phyloP scores from a whole-genome alignment of 352 stramenopile species.

The Phytophthora vignae region DNA sequence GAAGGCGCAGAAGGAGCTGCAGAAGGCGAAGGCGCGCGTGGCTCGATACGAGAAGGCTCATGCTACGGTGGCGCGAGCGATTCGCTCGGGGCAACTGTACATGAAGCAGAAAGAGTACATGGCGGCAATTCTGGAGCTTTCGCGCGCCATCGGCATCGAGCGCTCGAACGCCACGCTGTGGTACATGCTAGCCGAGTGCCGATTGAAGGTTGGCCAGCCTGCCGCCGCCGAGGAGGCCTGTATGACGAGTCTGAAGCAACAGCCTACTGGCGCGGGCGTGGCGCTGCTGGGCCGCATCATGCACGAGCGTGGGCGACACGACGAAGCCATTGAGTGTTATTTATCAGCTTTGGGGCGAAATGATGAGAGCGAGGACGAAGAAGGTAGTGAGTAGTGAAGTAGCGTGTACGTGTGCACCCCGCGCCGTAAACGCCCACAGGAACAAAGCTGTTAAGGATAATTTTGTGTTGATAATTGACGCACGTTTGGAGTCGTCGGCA shows the following conservation, averaged over 20 bases:
- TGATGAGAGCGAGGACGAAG: slow-evolving; percentile 43
- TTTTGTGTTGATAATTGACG: slow-evolving; percentile 27
- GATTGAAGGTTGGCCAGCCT: slow-evolving; percentile 55
- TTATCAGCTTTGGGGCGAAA: slow-evolving; percentile 62
- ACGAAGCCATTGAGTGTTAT: slow-evolving; percentile 74
- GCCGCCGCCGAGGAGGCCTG: slow-evolving; percentile 62
- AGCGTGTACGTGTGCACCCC: slow-evolving; percentile 25
- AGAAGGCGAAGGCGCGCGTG: slow-evolving; percentile 50
- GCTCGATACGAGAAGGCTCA: slow-evolving; percentile 60
- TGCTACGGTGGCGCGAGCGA: slow-evolving; percentile 48
- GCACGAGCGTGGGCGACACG: slow-evolving; percentile 54
- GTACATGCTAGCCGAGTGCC: slow-evolving; percentile 67
- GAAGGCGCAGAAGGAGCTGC: slow-evolving; percentile 41
- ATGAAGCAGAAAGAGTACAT: slow-evolving; percentile 68
- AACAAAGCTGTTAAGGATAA: slow-evolving; percentile 43
- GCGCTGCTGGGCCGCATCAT: slow-evolving; percentile 62
- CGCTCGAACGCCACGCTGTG: slow-evolving; percentile 57
- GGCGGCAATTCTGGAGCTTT: slow-evolving; percentile 66
- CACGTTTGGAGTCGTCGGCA: slow-evolving; percentile 15
- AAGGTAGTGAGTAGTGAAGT: slow-evolving; percentile 44
- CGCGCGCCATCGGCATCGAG: slow-evolving; percentile 55
- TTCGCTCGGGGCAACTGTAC: slow-evolving; percentile 44
- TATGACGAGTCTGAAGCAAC: slow-evolving; percentile 56
- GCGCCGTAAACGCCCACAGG: slow-evolving; percentile 9
- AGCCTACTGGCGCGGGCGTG: slow-evolving; percentile 46